These are phyloP conservation scores for Boletus mariae DNA, from an alignment of 1,284 basidiomycete species.

Conservation along the genomic window DNA sequence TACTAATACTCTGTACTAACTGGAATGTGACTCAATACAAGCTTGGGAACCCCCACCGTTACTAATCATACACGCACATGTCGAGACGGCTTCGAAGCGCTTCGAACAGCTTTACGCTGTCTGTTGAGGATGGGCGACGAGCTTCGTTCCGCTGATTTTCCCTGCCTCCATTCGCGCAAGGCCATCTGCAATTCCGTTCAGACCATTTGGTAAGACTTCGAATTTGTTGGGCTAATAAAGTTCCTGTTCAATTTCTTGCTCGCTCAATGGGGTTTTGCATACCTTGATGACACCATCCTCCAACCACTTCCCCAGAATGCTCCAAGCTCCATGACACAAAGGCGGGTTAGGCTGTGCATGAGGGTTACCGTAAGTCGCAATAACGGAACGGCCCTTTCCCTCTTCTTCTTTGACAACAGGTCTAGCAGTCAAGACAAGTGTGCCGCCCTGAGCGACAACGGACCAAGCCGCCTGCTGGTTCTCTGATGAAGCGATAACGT, in stretches of 20 bases:
- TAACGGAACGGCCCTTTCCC: constrained; percentile 23
- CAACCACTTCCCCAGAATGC: constrained; percentile 32
- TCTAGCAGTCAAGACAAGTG: constrained; percentile 23
- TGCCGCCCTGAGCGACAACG: constrained; percentile 25
- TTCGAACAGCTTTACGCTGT: constrained; percentile 27
- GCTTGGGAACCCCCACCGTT: background rate
- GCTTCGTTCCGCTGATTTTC: constrained; percentile 47
- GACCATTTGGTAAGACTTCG: constrained; percentile 45
- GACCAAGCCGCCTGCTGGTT: constrained; percentile 33
- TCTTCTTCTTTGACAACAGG: constrained; percentile 22
- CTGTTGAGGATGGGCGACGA: constrained; percentile 48
- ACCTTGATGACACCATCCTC: constrained; percentile 38
- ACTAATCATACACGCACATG: constrained; percentile 18
- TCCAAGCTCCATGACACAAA: constrained; percentile 28
- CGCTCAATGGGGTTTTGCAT: background rate
- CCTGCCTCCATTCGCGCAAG: constrained; percentile 39
- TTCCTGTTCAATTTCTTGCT: background rate
- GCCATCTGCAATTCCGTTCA: constrained; percentile 43
- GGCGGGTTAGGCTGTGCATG: constrained; percentile 21
- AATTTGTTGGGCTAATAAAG: constrained; percentile 35
- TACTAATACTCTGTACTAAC: constrained; percentile 1
- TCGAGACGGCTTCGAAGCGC: background rate
- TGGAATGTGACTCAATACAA: constrained; percentile 1
- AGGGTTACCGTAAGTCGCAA: constrained; percentile 28
- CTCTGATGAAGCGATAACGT: constrained; percentile 34